Evolutionary conservation across 176 grass and related monocot species (phyloP), one percentile per base, ranked within the genome.

Genomic region (Hsuehochloa calcarea): DNA sequence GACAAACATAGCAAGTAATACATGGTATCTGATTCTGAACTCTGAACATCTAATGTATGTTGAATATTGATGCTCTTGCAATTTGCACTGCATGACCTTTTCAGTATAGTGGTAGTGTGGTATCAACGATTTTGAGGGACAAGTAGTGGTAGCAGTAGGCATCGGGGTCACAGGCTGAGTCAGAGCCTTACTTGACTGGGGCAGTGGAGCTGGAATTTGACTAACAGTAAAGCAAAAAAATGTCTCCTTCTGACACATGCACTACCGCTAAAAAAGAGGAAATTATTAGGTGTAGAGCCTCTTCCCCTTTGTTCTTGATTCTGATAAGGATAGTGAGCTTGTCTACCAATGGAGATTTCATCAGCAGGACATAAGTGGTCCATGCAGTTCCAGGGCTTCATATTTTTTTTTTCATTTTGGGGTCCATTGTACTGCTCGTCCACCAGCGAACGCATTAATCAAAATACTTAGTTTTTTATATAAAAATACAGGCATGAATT

Each of bases 241-340:
- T 7, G 78, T 75, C 70, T 75, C 59, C 25, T 17, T 87, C 85
- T 55, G 25, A 66, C 49, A 5, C 85, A 87, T 26, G 78, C 25
- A 84, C 66, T 68, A 56, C 31, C 34, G 35, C 54, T 75, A 15
- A 55, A 60, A 38, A 19, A 19, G 38, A 25, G 11, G 27, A 64
- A 64, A 49, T 61, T 35, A 38, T 46, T 71, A 15, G 7, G 41
- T 14, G 0, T 26, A 6, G 51, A 71, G 68, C 1, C 11, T 9
- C 40, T 43, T 73, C 23, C 39, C 22, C 19, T 12, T 13, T 26
- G n/a, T 68, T 72, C 37, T 29, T 61, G 39, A 73, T 50, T 73
- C 62, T 55, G 82, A 55, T 4, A 65, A 43, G 64, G 86, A 63
- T 77, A 3, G 29, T 22, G 64, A 83, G 52, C n/a, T 51, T 70